Evolutionary conservation across 495 filamentous ascomycete species (phyloP), one percentile per base, ranked within the genome.

Genomic region (Aspergillus affinis): DNA sequence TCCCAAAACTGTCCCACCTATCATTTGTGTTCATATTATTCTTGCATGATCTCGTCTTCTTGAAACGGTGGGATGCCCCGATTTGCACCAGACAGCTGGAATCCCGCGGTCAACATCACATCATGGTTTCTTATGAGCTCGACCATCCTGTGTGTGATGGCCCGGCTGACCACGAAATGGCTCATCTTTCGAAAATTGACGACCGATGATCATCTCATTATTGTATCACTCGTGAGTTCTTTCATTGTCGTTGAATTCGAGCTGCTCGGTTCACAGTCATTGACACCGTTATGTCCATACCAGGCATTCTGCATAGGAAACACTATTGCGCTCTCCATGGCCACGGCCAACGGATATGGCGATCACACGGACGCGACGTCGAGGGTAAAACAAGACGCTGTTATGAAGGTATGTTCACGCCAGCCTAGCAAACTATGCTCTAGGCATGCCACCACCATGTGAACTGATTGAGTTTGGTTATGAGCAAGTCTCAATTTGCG

Each of bases 341-440:
- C 70, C 12, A 64, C 68, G 6, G 58, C 49, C 19, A 66, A 65
- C n/a, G 70, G 70, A 1, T 71, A 71, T 62, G 70, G 70, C 20
- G 59, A 68, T 17, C 69, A 66, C 53, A 61, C 51, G 4, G 55
- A 49, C 45, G 57, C 59, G 19, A 57, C 68, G n/a, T 61, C 61
- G 1, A 30, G 23, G 4, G n/a, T 44, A 6, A 20, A 61, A 19
- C 57, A 69, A 48, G 60, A 71, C 6, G n/a, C 60, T 13, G 61
- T 68, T 15, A 73, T 73, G 69, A 71, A 71, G 54, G 70, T 69
- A 32, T 26, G 65, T 19, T 48, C 21, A 32, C 13, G 36, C 13
- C 36, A 41, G 36, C 36, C 29, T 41, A 41, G 36, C 10, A 15
- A 41, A 12, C 13, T 2, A 41, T 41, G 36, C 2, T 2, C 15